phyloP scores from a whole-genome alignment of 1,139 yeast genomes.

The Starmera stellimalicola region DNA sequence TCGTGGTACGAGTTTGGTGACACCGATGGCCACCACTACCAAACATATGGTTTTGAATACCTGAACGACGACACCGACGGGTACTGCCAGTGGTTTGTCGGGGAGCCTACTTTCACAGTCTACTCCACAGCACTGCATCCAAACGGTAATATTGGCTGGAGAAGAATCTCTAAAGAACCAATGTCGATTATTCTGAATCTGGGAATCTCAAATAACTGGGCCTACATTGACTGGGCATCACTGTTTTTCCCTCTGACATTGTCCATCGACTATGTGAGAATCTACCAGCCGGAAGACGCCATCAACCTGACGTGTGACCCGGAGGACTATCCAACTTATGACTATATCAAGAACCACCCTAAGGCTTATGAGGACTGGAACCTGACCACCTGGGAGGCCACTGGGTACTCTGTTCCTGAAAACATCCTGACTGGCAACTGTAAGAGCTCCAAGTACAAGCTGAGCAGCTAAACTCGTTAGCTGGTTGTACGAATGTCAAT shows the following conservation, averaged over 20 bases:
- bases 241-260: slow-evolving; percentile 59
- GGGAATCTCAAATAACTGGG: slow-evolving; percentile 78
- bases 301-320: slow-evolving; percentile 68
- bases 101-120: slow-evolving; percentile 58
- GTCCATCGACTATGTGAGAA: slow-evolving; percentile 66
- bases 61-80: slow-evolving; percentile 56
- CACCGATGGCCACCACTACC: slow-evolving; percentile 39
- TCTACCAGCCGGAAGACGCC: slow-evolving; percentile 59
- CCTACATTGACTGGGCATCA: slow-evolving; percentile 70
- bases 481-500: too few relatives aligned
- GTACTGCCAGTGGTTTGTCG: slow-evolving; percentile 77
- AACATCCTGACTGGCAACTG: slow-evolving; percentile 38
- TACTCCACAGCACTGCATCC: slow-evolving; percentile 61
- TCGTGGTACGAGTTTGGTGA: slow-evolving; percentile 68
- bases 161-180: slow-evolving; percentile 74
- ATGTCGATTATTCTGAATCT: slow-evolving; percentile 72
- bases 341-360: slow-evolving; percentile 57
- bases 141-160: slow-evolving; percentile 73
- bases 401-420: slow-evolving; percentile 60
- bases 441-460: slow-evolving; percentile 18
- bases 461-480: not conserved
- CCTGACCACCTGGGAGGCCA: slow-evolving; percentile 53
- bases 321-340: slow-evolving; percentile 56
- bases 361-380: slow-evolving; percentile 57
- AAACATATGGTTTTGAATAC: slow-evolving; percentile 72